Evolutionary conservation across 129 eudicot species (phyloP).

Genomic region (Pittosporum tobira): DNA sequence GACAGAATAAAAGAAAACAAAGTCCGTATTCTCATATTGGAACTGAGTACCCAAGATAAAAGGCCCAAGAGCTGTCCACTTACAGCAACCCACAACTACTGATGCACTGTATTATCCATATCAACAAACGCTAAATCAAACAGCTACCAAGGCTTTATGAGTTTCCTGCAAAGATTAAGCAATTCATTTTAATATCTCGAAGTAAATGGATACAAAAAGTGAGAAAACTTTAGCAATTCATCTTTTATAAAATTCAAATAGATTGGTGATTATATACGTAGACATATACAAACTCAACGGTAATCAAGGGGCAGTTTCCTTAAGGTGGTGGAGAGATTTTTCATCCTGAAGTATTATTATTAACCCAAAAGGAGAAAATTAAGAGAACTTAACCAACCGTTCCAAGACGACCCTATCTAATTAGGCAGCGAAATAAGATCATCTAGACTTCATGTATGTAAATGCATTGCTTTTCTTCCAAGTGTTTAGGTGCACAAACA

Average conservation of each 20-base stretch:
- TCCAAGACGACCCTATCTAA: neutral
- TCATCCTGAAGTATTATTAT: neutral
- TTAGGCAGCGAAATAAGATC: neutral
- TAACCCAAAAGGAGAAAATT: neutral
- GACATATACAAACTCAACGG: no score
- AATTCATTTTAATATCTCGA: neutral
- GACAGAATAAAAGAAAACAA: neutral
- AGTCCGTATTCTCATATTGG: neutral
- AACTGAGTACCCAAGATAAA: neutral
- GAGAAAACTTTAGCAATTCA: no score
- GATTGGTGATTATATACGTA: no score
- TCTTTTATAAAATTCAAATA: no score
- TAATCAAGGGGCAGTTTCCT: no score
- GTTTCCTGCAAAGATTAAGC: constrained; percentile 35
- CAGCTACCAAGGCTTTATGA: constrained; percentile 26
- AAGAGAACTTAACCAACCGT: neutral
- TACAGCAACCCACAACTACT: constrained; percentile 13
- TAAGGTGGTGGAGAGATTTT: no score
- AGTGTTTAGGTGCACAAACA: neutral
- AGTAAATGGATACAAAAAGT: neutral
- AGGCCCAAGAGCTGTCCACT: constrained; percentile 20
- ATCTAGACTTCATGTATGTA: neutral
- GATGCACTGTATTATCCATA: neutral
- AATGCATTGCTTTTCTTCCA: neutral
- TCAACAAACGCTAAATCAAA: constrained; percentile 15